Evolutionary conservation across 768 basidiomycete species (phyloP).

Genomic region (Auricularia sp.): DNA sequence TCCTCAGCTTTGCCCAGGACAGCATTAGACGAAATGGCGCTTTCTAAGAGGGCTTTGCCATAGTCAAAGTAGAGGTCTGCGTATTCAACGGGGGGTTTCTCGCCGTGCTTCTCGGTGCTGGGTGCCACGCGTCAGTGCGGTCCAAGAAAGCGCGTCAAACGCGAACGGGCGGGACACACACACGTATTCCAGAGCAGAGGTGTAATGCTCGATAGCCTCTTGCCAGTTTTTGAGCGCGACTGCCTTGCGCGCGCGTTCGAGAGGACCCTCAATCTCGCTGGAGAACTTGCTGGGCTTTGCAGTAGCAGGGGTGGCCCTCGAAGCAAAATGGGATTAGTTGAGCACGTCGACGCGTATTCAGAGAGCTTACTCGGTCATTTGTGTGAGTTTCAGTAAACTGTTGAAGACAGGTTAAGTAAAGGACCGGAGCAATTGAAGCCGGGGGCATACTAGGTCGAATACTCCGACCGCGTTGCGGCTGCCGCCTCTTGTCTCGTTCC

Average conservation of each 20-base stretch:
- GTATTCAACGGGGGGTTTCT: slow-evolving; percentile 61
- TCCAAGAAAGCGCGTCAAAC: slow-evolving; percentile 3
- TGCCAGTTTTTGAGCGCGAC: slow-evolving; percentile 82
- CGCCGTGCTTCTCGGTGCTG: slow-evolving; percentile 66
- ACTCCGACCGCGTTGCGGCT: no score
- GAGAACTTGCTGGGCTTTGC: no score
- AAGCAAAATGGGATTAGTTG: no score
- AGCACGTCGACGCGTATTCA: no score
- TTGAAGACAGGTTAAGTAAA: no score
- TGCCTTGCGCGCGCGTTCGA: slow-evolving; percentile 79
- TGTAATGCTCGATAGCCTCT: slow-evolving; percentile 75
- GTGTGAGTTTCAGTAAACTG: no score
- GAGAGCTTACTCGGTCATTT: no score
- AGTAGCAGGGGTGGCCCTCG: no score
- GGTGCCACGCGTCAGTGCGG: slow-evolving; percentile 1
- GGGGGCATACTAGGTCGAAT: no score
- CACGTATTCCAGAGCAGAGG: slow-evolving; percentile 74
- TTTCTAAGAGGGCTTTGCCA: slow-evolving; percentile 87
- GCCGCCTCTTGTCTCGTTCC: no score
- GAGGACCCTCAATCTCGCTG: slow-evolving; percentile 36
- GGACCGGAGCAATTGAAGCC: no score
- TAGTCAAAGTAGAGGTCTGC: slow-evolving; percentile 87
- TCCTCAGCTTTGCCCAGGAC: slow-evolving; percentile 86
- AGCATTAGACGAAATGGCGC: slow-evolving; percentile 74
- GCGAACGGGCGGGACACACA: slow-evolving; percentile 33